Percentiles rank a stretch among this genome's conserved stretches.
phyloP scores from a whole-genome alignment of 306 rosid genomes.

The Trifolium fragiferum region DNA sequence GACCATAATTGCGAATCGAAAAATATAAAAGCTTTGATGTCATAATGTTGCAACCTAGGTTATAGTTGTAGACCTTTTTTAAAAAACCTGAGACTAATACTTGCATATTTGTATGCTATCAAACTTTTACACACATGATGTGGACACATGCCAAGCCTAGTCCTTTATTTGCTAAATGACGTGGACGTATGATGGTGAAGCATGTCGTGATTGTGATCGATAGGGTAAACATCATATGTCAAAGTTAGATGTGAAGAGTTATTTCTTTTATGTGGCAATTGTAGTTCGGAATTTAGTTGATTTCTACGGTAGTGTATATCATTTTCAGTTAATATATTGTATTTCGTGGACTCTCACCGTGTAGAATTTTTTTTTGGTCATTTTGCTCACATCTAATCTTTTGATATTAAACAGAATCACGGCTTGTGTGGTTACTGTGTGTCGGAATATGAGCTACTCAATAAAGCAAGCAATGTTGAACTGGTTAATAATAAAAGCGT shows the following conservation, averaged over 20 bases:
- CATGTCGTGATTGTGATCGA: background rate
- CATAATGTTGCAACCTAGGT: background rate
- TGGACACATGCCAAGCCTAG: background rate
- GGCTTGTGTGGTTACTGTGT: conserved; percentile 45
- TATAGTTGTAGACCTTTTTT: background rate
- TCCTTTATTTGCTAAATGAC: conserved; percentile 12
- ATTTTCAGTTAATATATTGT: background rate
- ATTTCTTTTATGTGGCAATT: background rate
- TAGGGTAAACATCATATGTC: background rate
- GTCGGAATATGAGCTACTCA: conserved; percentile 39
- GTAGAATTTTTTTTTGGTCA: background rate
- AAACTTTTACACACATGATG: background rate
- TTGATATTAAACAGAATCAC: conserved; percentile 38
- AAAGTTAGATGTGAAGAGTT: background rate
- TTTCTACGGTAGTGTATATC: background rate
- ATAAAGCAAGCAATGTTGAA: conserved; percentile 5
- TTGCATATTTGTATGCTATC: background rate
- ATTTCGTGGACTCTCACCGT: conserved; percentile 10
- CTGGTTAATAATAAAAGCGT: background rate
- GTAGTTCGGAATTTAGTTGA: background rate
- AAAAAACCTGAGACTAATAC: background rate
- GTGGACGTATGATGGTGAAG: background rate
- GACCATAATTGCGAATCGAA: background rate
- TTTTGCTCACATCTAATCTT: conserved; percentile 18
- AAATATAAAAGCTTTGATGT: background rate